phyloP scores from a whole-genome alignment of 352 stramenopile species.

The Lagenidium sp. region DNA sequence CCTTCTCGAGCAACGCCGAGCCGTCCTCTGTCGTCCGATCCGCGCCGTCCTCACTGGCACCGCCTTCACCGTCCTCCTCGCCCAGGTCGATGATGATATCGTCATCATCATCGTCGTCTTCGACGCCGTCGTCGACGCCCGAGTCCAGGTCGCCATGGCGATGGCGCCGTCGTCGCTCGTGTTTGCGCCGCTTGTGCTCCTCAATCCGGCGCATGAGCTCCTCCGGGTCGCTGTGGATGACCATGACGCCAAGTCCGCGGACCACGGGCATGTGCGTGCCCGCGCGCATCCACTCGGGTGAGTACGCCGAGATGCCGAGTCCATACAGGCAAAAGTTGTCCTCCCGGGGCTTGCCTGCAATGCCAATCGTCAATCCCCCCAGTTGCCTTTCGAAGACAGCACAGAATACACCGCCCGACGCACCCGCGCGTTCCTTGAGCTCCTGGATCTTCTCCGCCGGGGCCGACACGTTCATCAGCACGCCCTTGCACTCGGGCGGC shows the following conservation, averaged over 20 bases:
- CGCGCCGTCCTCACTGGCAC: too few species aligned
- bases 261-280: conserved; percentile 45
- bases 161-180: conserved; percentile 20
- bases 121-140: conserved; percentile 9
- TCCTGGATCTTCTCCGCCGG: conserved; percentile 36
- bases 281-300: conserved; percentile 43
- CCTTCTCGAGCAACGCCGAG: conserved; percentile 30
- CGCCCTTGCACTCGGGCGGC: conserved; percentile 39
- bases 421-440: conserved; percentile 33
- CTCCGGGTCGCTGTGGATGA: conserved; percentile 28
- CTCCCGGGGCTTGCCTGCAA: conserved; percentile 21
- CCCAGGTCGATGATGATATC: conserved; percentile 29
- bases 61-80: conserved; percentile 7
- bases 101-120: conserved; percentile 36
- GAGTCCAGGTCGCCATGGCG: not conserved
- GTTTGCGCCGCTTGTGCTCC: conserved; percentile 53
- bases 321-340: conserved; percentile 55
- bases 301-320: conserved; percentile 56
- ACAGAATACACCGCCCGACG: conserved; percentile 8
- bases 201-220: conserved; percentile 56
- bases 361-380: not conserved
- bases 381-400: conserved; percentile 1
- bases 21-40: conserved; percentile 5
- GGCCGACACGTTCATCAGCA: conserved; percentile 30
- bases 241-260: conserved; percentile 39